These are phyloP conservation scores for Saccharomyces hybrid DNA, from an alignment of 1,139 yeast genomes.

Conservation along the genomic window DNA sequence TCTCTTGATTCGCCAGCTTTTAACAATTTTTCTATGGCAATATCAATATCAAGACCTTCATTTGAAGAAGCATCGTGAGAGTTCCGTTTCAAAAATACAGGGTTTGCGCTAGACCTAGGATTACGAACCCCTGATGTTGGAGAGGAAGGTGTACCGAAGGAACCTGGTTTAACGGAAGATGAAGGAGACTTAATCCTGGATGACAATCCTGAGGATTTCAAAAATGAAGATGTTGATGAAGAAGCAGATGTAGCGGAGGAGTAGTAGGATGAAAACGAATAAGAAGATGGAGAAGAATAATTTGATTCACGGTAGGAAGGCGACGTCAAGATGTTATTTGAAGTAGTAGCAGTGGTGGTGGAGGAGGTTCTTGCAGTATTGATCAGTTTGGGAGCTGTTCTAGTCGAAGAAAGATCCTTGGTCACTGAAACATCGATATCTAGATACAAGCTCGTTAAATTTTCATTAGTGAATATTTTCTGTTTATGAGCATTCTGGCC, in stretches of 20 bases:
- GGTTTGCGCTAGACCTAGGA: constrained; percentile 10
- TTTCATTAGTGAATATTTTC: constrained; percentile 1
- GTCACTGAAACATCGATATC: constrained; percentile 52
- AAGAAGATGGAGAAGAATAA: constrained; percentile 16
- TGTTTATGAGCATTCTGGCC: not conserved
- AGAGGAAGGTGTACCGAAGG: not conserved
- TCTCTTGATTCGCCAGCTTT: constrained; percentile 21
- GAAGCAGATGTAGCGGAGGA: constrained; percentile 6
- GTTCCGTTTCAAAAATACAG: constrained; percentile 22
- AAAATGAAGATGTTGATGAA: constrained; percentile 14
- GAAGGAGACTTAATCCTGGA: not conserved
- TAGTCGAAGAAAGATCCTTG: constrained; percentile 39
- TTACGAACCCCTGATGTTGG: constrained; percentile 11
- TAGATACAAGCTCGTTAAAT: constrained; percentile 24
- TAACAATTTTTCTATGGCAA: constrained; percentile 28
- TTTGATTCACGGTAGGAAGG: constrained; percentile 50
- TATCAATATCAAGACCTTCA: constrained; percentile 29
- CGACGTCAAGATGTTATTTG: constrained; percentile 66
- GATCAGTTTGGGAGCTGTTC: not conserved
- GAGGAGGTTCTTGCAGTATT: constrained; percentile 1
- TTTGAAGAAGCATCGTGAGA: constrained; percentile 25
- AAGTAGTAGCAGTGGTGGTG: constrained; percentile 22
- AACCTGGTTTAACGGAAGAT: not conserved
- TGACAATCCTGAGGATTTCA: constrained; percentile 4
- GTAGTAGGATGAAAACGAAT: constrained; percentile 8